Evolutionary conservation across 2,329 filamentous ascomycete genomes (phyloP).

Genomic region (Periconia sp.): DNA sequence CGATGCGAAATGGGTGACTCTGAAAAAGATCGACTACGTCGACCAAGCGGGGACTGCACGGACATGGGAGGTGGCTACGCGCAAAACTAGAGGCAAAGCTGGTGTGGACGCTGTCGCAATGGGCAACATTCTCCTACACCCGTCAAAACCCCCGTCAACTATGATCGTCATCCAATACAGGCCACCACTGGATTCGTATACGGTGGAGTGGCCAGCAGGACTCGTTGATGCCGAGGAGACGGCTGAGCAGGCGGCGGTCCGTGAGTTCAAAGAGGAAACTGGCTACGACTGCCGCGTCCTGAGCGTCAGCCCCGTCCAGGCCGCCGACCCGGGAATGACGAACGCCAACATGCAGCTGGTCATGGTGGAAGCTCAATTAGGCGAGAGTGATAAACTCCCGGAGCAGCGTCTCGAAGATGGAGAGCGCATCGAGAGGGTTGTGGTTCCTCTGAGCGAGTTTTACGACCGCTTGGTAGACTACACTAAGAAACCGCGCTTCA

Average conservation of each 20-base stretch:
- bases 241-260: slow-evolving; percentile 57
- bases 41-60: slow-evolving; percentile 61
- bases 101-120: slow-evolving; percentile 65
- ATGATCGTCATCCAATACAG: slow-evolving; percentile 55
- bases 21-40: slow-evolving; percentile 54
- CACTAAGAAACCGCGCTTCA: slow-evolving; percentile 22
- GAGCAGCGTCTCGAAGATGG: slow-evolving; percentile 33
- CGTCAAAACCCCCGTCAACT: slow-evolving; percentile 29
- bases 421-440: slow-evolving; percentile 30
- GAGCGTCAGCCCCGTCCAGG: slow-evolving; percentile 17
- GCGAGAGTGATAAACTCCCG: slow-evolving; percentile 14
- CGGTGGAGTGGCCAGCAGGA: slow-evolving; percentile 58
- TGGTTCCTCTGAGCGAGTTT: slow-evolving; percentile 24
- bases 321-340: slow-evolving; percentile 31
- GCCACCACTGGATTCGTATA: slow-evolving; percentile 58
- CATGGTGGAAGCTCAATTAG: slow-evolving; percentile 23
- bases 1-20: slow-evolving; percentile 30
- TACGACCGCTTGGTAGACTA: slow-evolving; percentile 24
- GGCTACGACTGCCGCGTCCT: slow-evolving; percentile 56
- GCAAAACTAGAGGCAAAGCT: slow-evolving; percentile 63
- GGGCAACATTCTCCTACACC: slow-evolving; percentile 60
- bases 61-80: slow-evolving; percentile 71
- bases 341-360: slow-evolving; percentile 30
- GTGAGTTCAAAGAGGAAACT: slow-evolving; percentile 64
- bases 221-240: slow-evolving; percentile 55